Percentiles rank a stretch among this genome's conserved stretches.
phyloP scores from a whole-genome alignment of 176 grass and related monocot genomes.

The Oryza punctata region DNA sequence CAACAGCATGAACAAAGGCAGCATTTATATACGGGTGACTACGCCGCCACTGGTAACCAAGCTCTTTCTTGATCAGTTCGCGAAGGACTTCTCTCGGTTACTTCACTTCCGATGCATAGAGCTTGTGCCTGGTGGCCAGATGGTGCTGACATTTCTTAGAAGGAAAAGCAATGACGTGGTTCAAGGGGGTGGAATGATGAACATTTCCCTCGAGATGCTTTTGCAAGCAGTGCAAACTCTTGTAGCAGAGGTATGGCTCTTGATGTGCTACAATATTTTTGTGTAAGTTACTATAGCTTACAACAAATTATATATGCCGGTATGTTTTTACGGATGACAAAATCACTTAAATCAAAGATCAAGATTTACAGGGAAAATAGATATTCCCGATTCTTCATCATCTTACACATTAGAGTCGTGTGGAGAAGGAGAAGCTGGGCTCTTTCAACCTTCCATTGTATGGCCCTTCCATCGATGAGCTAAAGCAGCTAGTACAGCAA shows the following conservation, averaged over 20 bases:
- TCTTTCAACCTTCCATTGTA: constrained; percentile 56
- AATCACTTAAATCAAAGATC: no score
- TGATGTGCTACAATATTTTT: no score
- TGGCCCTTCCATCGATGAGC: constrained; percentile 47
- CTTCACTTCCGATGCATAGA: constrained; percentile 32
- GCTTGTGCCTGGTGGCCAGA: neutral
- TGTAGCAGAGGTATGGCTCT: constrained; percentile 36
- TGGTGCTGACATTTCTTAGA: constrained; percentile 47
- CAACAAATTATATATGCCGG: neutral
- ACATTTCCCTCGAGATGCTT: constrained; percentile 9
- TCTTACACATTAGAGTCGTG: constrained; percentile 5
- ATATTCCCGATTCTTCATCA: neutral
- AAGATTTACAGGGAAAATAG: no score
- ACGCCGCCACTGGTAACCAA: constrained; percentile 15
- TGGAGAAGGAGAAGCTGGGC: neutral
- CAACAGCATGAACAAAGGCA: constrained; percentile 8
- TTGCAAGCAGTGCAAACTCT: constrained; percentile 25
- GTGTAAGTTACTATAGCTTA: neutral
- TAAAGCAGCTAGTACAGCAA: neutral
- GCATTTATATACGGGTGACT: constrained; percentile 40
- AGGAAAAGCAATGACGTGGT: constrained; percentile 17
- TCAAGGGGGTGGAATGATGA: constrained; percentile 1
- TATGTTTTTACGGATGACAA: no score
- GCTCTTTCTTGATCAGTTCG: constrained; percentile 43
- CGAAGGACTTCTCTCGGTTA: constrained; percentile 35